A percentile compares a stretch with the other conserved stretches of the same genome.
These are phyloP conservation scores for Pythium brassicae DNA, from an alignment of 352 stramenopile species.

Conservation along the genomic window DNA sequence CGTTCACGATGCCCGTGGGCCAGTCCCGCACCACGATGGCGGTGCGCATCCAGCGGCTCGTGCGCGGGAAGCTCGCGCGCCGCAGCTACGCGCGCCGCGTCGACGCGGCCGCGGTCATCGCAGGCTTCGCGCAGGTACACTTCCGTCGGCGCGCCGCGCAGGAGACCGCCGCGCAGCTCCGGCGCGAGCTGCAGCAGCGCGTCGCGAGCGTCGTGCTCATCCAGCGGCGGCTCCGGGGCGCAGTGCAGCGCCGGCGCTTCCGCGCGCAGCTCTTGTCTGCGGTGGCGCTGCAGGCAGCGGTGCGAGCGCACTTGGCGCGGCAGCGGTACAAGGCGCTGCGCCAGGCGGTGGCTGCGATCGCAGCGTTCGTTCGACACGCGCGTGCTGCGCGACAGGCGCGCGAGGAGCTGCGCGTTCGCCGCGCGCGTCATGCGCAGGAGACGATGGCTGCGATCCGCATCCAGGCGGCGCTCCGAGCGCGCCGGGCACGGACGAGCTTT, in stretches of 20 bases:
- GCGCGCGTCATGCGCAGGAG: neutral
- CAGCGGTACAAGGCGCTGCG: slow-evolving; percentile 21
- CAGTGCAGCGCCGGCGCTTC: slow-evolving; percentile 29
- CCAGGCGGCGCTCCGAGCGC: slow-evolving; percentile 19
- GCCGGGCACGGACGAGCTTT: slow-evolving; percentile 9
- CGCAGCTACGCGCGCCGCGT: slow-evolving; percentile 21
- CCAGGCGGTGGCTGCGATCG: slow-evolving; percentile 22
- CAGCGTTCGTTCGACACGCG: slow-evolving; percentile 21
- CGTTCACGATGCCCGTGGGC: slow-evolving; percentile 5
- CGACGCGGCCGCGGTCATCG: slow-evolving; percentile 24
- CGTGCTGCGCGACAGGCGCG: slow-evolving; percentile 16
- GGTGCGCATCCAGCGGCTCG: slow-evolving; percentile 32
- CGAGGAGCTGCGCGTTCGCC: neutral
- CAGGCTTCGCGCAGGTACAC: slow-evolving; percentile 27
- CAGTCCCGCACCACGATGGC: slow-evolving; percentile 40
- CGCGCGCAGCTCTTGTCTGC: slow-evolving; percentile 21
- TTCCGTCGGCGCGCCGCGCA: slow-evolving; percentile 31
- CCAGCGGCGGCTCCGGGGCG: slow-evolving; percentile 34
- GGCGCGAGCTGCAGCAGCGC: slow-evolving; percentile 19
- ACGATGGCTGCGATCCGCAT: slow-evolving; percentile 21
- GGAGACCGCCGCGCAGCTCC: slow-evolving; percentile 20
- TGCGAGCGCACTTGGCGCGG: slow-evolving; percentile 26
- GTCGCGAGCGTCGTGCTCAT: slow-evolving; percentile 27
- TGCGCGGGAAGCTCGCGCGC: slow-evolving; percentile 36
- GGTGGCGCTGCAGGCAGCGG: slow-evolving; percentile 31